Evolutionary conservation across 192 early-diverging fungal genomes (phyloP).

Genomic region (Oehlia diaphana): DNA sequence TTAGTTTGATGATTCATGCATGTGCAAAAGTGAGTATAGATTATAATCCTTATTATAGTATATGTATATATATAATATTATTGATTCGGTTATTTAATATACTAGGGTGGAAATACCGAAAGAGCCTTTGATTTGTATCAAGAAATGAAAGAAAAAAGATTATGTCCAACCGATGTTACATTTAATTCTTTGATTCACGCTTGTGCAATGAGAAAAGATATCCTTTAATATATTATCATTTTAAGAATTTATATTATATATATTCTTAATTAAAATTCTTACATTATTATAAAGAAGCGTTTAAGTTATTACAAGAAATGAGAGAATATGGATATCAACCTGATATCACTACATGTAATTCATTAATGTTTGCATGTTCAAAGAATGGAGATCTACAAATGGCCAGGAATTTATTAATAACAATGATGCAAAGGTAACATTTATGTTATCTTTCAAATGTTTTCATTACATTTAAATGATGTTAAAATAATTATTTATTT

Average conservation of each 20-base stretch:
- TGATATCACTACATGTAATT: conserved; percentile 79
- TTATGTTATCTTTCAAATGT: background rate
- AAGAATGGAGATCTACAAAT: conserved; percentile 69
- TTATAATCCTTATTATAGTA: background rate
- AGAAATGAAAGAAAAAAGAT: conserved; percentile 72
- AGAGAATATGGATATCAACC: conserved; percentile 79
- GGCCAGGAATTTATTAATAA: conserved; percentile 64
- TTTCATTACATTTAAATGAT: background rate
- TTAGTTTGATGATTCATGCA: conserved; percentile 89
- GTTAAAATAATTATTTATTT: background rate
- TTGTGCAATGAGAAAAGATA: conserved; percentile 69
- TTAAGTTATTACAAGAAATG: conserved; percentile 83
- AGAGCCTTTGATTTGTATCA: conserved; percentile 88
- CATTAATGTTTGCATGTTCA: conserved; percentile 74
- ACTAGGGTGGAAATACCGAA: conserved; percentile 74
- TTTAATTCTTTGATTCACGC: conserved; percentile 89
- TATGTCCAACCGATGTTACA: conserved; percentile 80
- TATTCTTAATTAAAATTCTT: background rate
- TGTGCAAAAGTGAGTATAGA: conserved; percentile 63
- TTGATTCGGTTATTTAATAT: background rate
- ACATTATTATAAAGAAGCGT: conserved; percentile 81
- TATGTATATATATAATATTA: background rate
- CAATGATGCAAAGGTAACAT: conserved; percentile 52
- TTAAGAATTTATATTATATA: background rate
- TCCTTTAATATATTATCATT: conserved; percentile 7